Percentiles rank a stretch among this genome's conserved stretches.
Conservation (phyloP, 2,329 filamentous ascomycete genomes). For the Alternaria arborescens region DNA sequence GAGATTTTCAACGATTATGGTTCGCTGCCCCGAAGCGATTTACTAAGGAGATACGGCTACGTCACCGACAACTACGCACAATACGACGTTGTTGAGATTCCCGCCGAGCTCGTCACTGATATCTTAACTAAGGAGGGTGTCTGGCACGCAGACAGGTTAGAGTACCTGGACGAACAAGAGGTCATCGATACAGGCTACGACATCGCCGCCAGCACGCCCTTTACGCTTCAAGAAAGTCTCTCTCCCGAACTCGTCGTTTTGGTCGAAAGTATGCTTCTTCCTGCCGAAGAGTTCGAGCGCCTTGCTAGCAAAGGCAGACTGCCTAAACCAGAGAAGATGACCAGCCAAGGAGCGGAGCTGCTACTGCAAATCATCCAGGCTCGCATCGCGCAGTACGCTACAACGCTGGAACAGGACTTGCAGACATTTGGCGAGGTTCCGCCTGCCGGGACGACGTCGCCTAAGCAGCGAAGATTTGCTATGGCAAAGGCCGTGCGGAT, state of each 20-base stretch:
- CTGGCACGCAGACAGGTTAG: conserved; percentile 43
- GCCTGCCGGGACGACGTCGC: conserved; percentile 4
- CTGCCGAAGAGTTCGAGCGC: conserved; percentile 52
- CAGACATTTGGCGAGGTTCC: conserved; percentile 55
- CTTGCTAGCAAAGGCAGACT: conserved; percentile 54
- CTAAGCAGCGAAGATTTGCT: conserved; percentile 42
- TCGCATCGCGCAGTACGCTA: conserved; percentile 60
- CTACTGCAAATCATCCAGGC: conserved; percentile 52
- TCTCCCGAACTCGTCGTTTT: conserved; percentile 55
- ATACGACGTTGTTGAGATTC: conserved; percentile 84
- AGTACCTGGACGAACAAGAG: conserved; percentile 68
- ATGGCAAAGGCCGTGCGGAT: conserved; percentile 75
- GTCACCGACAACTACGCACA: conserved; percentile 78
- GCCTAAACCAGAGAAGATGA: conserved; percentile 54
- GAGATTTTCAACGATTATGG: conserved; percentile 93
- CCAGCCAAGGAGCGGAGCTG: conserved; percentile 50
- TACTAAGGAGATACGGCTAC: conserved; percentile 86
- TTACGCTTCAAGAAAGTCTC: conserved; percentile 48
- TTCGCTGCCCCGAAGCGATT: conserved; percentile 80
- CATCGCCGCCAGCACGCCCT: conserved; percentile 47
- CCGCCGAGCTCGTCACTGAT: conserved; percentile 64
- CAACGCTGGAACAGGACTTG: conserved; percentile 63
- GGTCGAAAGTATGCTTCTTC: conserved; percentile 56
- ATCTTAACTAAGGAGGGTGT: conserved; percentile 21
- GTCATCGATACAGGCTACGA: conserved; percentile 80